Evolutionary conservation across 2,329 filamentous ascomycete species (phyloP).

Genomic region (Emmonsiellopsis sp.): DNA sequence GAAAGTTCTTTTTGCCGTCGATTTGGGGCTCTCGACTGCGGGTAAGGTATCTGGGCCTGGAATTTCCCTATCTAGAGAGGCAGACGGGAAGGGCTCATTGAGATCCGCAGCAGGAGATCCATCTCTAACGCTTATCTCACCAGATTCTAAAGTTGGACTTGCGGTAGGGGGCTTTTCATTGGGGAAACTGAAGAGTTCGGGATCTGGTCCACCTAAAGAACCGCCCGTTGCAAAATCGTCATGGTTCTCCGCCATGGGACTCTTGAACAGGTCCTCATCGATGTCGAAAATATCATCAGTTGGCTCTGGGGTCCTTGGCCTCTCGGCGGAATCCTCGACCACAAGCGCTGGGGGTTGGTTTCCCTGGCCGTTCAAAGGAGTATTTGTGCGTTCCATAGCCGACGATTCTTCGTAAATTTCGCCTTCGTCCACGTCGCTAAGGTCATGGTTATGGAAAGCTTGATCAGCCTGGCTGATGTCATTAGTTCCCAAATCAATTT

Average conservation of each 20-base stretch:
- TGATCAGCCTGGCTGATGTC: background rate
- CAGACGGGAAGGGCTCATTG: background rate
- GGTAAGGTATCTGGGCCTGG: background rate
- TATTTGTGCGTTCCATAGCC: background rate
- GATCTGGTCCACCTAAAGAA: background rate
- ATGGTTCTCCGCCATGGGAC: conserved; percentile 5
- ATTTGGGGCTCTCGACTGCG: background rate
- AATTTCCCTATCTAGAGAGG: background rate
- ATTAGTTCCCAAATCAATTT: conserved; percentile 5
- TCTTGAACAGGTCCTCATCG: conserved; percentile 25
- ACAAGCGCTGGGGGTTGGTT: background rate
- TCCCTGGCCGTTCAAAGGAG: background rate
- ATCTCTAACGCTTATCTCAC: background rate
- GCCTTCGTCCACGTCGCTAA: conserved; percentile 10
- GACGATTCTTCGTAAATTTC: conserved; percentile 4
- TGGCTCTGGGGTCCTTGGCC: conserved; percentile 13
- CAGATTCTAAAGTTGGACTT: background rate
- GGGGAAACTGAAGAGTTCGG: background rate
- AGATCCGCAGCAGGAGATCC: background rate
- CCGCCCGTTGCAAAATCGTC: background rate
- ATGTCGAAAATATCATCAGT: conserved; percentile 24
- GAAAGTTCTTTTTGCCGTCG: background rate
- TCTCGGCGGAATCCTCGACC: background rate
- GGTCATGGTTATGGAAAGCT: background rate
- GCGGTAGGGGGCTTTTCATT: background rate